phyloP scores from a whole-genome alignment of 495 filamentous ascomycete species.

The Pseudevernia furfuracea region DNA sequence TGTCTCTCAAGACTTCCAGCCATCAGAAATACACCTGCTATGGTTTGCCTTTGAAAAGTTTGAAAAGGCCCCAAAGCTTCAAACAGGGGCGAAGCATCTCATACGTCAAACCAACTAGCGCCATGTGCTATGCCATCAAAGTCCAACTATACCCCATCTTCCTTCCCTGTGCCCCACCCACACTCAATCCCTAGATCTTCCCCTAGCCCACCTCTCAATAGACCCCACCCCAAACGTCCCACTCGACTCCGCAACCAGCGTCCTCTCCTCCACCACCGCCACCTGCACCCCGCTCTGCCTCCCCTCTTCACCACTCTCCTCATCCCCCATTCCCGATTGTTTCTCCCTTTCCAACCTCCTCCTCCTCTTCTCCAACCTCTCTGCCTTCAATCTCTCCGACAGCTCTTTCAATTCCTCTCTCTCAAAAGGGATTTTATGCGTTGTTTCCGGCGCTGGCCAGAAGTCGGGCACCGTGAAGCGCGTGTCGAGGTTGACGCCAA shows the following conservation, averaged over 20 bases:
- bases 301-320: background rate
- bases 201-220: conserved; percentile 16
- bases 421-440: conserved; percentile 82
- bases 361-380: conserved; percentile 52
- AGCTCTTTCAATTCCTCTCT: conserved; percentile 78
- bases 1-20: background rate
- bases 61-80: background rate
- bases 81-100: background rate
- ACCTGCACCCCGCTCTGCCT: background rate
- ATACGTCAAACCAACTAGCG: background rate
- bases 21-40: background rate
- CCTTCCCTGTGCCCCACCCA: background rate
- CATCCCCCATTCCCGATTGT: conserved; percentile 4
- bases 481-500: conserved; percentile 93
- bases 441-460: conserved; percentile 82
- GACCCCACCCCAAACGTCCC: conserved; percentile 13
- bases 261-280: background rate
- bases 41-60: no score
- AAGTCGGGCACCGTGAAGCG: conserved; percentile 83
- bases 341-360: conserved; percentile 49
- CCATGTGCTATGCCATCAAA: background rate
- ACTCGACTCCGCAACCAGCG: background rate
- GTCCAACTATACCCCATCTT: background rate
- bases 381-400: conserved; percentile 60
- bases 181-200: background rate